Evolutionary conservation across 2,329 filamentous ascomycete genomes (phyloP), one percentile per base, ranked within the genome.

Genomic region (Metarhizium anisopliae): DNA sequence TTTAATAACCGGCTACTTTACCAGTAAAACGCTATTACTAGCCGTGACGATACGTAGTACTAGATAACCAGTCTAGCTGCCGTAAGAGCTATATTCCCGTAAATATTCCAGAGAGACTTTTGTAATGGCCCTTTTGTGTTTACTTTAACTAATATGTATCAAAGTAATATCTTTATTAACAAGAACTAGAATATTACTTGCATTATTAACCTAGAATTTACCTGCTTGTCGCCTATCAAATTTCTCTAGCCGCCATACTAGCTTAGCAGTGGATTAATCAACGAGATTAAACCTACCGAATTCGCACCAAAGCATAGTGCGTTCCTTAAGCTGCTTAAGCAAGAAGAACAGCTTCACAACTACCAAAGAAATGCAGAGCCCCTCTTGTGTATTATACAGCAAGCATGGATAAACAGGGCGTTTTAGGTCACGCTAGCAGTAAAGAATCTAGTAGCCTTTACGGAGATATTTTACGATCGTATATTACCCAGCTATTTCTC

Each of bases 101-200:
- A 59, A 43, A 54, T 62, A 18, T 59, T 69, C 49, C 53, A 58
- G 53, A 62, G 49, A 35, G 60, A 65, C 6, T 51, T 60, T 30
- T 20, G 47, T 14, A 50, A 65, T 30, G 65, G 66, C 14, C 65
- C 66, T 10, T 69, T 66, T 59, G 52, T 58, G 52, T 61, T 69
- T 47, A 50, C 53, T 47, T 54, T 71, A 35, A 68, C 66, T 51
- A 64, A 70, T 56, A 59, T 70, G 29, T 63, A 68, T 59, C 60
- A 55, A 55, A 69, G 66, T 51, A 69, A 71, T 51, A 67, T 71
- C 47, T 65, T 71, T 43, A 65, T 70, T 35, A 65, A 72, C 53
- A 56, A 67, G n/a, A 42, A 68, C 54, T 67, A 65, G 66, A 69
- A 70, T 54, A 63, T 70, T 49, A 67, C 63, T 50, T 61, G 61